Base-by-base conservation (phyloP, 2,329 filamentous ascomycete genomes). In the Macrophomina phaseolina region DNA sequence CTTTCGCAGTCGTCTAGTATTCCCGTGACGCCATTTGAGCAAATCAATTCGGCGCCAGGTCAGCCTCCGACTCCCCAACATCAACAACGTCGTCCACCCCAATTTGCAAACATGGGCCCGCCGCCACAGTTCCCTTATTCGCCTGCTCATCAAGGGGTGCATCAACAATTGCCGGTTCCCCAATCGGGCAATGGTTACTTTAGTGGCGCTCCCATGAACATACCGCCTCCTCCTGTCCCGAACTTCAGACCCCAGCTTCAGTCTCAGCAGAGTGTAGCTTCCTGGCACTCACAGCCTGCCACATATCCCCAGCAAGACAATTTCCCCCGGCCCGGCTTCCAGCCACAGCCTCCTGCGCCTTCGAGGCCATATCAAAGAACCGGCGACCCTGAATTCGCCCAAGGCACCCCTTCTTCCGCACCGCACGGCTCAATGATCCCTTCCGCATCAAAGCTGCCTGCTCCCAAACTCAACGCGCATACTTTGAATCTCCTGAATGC, bases 41-140 rank as follows among this genome's bases (percentile, higher is more conserved):
- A 87, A 68, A 80, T 82, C 18, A 77, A 82, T 61, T 74, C 76
- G 5, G 81, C 85, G 32, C 81, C 84, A 28, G 74, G 83, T 34
- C 83, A 86, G 73, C 86, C 88, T 14, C 81, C 79, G 48, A 86
- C 85, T 49, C 87, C 88, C 6, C 87, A 89, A 58, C 73, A 80
- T 38, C 80, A 81, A 53, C 84, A 87, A 73, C 83, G 86, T 66
- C 84, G 85, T 61, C 81, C 84, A 48, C 83, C 84, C 16, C 82
- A 83, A 11, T 77, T 82, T 62, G 79, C 79, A 46, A 78, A 77
- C 61, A 80, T 85, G 69, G 81, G 82, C 38, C 81, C 81, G 30
- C 82, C 84, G 7, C 85, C 84, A 8, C 77, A 80, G 4, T 87
- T 86, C 65, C 80, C 79, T 8, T 76, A 80, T 61, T 77, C 81